Evolutionary conservation across 768 basidiomycete genomes (phyloP).

Genomic region (Russula virescens): DNA sequence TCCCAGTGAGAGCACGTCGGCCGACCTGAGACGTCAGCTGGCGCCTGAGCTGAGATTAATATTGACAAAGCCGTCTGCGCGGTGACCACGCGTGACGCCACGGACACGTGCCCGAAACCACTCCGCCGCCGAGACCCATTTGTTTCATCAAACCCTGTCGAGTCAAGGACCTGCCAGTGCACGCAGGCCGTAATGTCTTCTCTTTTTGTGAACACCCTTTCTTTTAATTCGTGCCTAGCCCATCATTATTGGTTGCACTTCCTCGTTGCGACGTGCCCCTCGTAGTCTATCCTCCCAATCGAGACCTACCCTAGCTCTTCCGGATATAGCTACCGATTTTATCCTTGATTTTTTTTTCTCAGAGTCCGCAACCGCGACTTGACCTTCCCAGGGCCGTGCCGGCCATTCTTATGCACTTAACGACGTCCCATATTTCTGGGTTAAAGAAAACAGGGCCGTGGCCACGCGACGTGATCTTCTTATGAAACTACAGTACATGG

Average conservation of each 20-base stretch:
- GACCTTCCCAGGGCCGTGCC: slow-evolving; percentile 15
- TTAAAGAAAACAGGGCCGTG: slow-evolving; percentile 17
- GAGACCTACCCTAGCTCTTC: neutral
- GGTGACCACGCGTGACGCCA: slow-evolving; percentile 16
- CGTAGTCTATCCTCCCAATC: neutral
- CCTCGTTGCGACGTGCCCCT: neutral
- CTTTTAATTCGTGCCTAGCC: neutral
- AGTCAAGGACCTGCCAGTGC: neutral
- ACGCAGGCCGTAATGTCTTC: neutral
- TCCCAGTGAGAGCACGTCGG: too few relatives aligned
- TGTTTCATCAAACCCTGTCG: neutral
- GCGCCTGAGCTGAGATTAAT: neutral
- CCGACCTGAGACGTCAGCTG: neutral
- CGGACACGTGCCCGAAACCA: slow-evolving; percentile 12
- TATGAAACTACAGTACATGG: neutral
- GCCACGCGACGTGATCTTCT: slow-evolving; percentile 16
- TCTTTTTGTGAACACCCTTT: neutral
- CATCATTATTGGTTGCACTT: neutral
- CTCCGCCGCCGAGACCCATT: too few relatives aligned
- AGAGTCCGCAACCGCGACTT: slow-evolving; percentile 16
- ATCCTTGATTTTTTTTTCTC: slow-evolving; percentile 6
- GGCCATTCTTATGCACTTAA: slow-evolving; percentile 12
- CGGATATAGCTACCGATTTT: slow-evolving; percentile 12
- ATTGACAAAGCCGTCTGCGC: neutral
- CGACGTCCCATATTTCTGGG: slow-evolving; percentile 1